A percentile compares a stretch with the other conserved stretches of the same genome.
Conservation (phyloP, 1,284 basidiomycete species). For the Kalmanozyma brasiliensis region DNA sequence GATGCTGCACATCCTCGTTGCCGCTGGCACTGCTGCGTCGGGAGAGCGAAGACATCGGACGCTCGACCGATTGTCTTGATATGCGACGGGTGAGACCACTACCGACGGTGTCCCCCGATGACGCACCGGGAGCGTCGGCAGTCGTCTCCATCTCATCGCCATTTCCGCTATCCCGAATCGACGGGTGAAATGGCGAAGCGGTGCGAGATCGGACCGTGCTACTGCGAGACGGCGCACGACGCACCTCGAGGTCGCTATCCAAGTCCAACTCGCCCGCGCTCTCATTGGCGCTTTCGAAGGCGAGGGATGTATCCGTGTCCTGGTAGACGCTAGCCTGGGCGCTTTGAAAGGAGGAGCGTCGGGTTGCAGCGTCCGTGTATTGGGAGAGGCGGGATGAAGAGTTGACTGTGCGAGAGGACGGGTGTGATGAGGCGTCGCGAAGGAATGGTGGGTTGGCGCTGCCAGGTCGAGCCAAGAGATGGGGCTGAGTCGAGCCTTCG, state of each 20-base stretch:
- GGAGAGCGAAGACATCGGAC: constrained; percentile 24
- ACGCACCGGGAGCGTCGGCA: constrained; percentile 1
- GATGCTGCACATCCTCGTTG: constrained; percentile 17
- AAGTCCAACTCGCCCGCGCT: constrained; percentile 12
- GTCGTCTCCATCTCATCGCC: constrained; percentile 18
- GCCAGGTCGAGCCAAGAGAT: neutral
- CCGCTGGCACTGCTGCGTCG: constrained; percentile 24
- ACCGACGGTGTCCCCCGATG: neutral
- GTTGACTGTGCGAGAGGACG: constrained; percentile 28
- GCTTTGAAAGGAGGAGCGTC: constrained; percentile 38
- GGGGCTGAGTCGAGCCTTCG: constrained; percentile 1
- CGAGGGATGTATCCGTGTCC: constrained; percentile 26
- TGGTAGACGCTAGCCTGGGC: constrained; percentile 35
- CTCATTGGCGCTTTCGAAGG: constrained; percentile 21
- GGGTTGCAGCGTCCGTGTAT: constrained; percentile 28
- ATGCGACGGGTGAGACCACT: constrained; percentile 5
- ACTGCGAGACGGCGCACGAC: constrained; percentile 7
- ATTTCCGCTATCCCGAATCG: constrained; percentile 1
- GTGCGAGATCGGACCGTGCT: constrained; percentile 16
- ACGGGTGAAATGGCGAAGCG: constrained; percentile 12
- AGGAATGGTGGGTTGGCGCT: constrained; percentile 12
- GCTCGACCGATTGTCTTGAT: constrained; percentile 25
- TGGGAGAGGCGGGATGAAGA: constrained; percentile 29
- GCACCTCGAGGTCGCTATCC: constrained; percentile 25
- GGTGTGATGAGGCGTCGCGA: neutral